Conservation (phyloP, 2,329 filamentous ascomycete species). For the Laburnicola sp. region DNA sequence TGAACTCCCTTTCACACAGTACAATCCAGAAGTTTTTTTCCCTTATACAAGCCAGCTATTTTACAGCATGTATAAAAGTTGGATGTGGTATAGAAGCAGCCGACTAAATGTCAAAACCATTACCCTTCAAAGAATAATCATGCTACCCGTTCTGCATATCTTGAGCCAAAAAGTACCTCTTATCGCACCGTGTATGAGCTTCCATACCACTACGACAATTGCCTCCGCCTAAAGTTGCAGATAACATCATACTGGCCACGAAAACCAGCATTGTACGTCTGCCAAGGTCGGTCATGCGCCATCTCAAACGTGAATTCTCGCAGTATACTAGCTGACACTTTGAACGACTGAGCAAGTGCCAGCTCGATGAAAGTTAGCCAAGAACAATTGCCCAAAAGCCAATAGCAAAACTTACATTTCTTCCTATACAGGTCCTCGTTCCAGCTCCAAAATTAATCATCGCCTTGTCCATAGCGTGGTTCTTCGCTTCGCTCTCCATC, state of each 20-base stretch:
- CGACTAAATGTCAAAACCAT: too few relatives aligned
- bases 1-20: too few relatives aligned
- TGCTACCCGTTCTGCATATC: too few relatives aligned
- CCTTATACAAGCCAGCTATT: too few relatives aligned
- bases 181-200: too few relatives aligned
- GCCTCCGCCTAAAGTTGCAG: background rate
- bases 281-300: conserved; percentile 24
- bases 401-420: conserved; percentile 14
- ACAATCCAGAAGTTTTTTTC: too few relatives aligned
- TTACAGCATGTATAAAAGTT: too few relatives aligned
- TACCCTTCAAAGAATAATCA: too few relatives aligned
- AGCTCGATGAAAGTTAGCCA: background rate
- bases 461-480: conserved; percentile 25
- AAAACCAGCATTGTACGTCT: conserved; percentile 17
- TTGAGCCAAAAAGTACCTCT: too few relatives aligned
- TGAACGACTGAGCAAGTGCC: conserved; percentile 25
- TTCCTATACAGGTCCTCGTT: conserved; percentile 38
- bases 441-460: conserved; percentile 46
- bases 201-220: background rate
- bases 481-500: conserved; percentile 36
- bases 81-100: too few relatives aligned
- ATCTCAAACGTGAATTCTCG: conserved; percentile 21
- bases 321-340: conserved; percentile 23
- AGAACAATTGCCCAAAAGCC: background rate
- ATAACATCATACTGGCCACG: conserved; percentile 7